A percentile compares a stretch with the other conserved stretches of the same genome.
These are phyloP conservation scores for Jaapia argillacea DNA, from an alignment of 768 basidiomycete genomes.

Conservation along the genomic window DNA sequence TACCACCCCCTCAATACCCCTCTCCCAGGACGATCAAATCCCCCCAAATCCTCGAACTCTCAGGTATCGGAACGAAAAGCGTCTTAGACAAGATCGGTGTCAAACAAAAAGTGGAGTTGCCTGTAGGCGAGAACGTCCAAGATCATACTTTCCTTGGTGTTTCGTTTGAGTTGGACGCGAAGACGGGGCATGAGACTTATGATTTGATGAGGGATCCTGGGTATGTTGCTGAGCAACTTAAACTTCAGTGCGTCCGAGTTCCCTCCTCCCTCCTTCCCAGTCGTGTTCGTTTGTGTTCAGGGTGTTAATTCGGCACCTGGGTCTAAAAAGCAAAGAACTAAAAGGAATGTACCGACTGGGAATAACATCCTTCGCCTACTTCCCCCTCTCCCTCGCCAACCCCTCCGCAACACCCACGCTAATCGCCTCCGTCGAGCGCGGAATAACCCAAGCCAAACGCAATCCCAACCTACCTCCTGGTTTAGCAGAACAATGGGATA, in stretches of 20 bases:
- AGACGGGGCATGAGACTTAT: slow-evolving; percentile 3
- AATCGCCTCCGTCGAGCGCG: no score
- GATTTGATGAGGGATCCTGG: slow-evolving; percentile 5
- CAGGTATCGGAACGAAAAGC: slow-evolving; percentile 40
- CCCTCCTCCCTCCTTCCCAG: no score
- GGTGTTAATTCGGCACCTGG: no score
- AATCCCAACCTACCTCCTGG: slow-evolving; percentile 16
- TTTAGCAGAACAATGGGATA: slow-evolving; percentile 27
- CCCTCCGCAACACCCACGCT: no score
- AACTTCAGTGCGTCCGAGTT: slow-evolving; percentile 8
- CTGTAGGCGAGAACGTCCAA: slow-evolving; percentile 46
- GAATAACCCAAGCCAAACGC: no score
- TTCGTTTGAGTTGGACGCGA: background rate
- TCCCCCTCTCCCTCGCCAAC: no score
- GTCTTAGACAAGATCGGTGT: slow-evolving; percentile 31
- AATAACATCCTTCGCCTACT: no score
- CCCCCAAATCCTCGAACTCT: slow-evolving; percentile 41
- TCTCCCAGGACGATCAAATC: slow-evolving; percentile 27
- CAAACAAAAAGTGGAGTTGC: slow-evolving; percentile 26
- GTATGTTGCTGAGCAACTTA: slow-evolving; percentile 6
- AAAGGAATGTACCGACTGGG: no score
- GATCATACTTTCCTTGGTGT: slow-evolving; percentile 28
- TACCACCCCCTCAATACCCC: background rate
- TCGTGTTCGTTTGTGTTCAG: no score
- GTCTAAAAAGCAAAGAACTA: no score